phyloP scores from a whole-genome alignment of 2,329 filamentous ascomycete species.

The Corinectria fuckeliana region DNA sequence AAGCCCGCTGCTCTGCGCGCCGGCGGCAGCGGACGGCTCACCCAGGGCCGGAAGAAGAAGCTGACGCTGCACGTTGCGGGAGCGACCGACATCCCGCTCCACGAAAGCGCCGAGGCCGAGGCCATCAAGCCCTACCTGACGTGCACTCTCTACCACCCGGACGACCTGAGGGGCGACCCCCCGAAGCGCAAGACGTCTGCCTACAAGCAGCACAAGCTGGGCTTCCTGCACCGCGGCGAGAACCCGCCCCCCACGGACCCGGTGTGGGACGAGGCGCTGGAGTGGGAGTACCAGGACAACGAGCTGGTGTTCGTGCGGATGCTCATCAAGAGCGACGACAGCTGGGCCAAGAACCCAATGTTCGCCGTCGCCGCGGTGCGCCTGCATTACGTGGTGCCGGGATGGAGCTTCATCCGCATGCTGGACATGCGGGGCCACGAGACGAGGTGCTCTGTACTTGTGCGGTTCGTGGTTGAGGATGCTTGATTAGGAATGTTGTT shows the following conservation, averaged over 20 bases:
- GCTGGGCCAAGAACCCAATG: constrained; percentile 66
- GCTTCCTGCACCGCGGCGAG: constrained; percentile 62
- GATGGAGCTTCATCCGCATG: constrained; percentile 70
- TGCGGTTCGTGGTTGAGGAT: constrained; percentile 65
- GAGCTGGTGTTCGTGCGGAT: constrained; percentile 70
- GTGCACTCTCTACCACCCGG: constrained; percentile 67
- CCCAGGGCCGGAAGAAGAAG: constrained; percentile 53
- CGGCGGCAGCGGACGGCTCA: constrained; percentile 59
- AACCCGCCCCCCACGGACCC: constrained; percentile 67
- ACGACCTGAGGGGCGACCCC: constrained; percentile 53
- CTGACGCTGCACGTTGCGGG: constrained; percentile 67
- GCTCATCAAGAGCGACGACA: constrained; percentile 71
- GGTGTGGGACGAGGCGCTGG: constrained; percentile 69
- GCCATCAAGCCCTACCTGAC: constrained; percentile 70
- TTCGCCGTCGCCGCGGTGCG: constrained; percentile 67
- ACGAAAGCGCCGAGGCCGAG: constrained; percentile 55
- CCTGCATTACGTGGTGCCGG: constrained; percentile 60
- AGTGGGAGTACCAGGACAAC: constrained; percentile 73
- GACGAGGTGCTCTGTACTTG: constrained; percentile 66
- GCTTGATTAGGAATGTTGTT: constrained; percentile 30
- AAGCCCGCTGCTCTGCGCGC: constrained; percentile 66
- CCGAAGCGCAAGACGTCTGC: constrained; percentile 67
- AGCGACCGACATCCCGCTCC: constrained; percentile 66
- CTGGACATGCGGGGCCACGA: constrained; percentile 69
- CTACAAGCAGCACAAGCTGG: constrained; percentile 65